Evolutionary conservation across 345 rosid species (phyloP).

Genomic region (Populus deltoides): DNA sequence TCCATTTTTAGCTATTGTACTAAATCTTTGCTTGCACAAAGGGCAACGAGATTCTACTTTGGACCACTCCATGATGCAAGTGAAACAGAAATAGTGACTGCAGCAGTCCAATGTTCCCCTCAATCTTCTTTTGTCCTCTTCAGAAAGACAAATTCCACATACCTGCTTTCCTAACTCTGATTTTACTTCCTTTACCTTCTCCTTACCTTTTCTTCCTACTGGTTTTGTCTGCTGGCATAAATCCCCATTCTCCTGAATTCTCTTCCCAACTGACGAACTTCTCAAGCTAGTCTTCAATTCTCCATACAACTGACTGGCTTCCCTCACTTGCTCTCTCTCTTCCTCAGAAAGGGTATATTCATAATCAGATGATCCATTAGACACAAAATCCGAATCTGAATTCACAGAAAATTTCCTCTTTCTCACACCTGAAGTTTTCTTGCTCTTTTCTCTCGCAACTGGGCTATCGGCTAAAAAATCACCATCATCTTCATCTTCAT

Average conservation of each 20-base stretch:
- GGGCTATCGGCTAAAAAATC: constrained; percentile 44
- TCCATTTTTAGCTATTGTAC: constrained; percentile 74
- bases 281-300: constrained; percentile 47
- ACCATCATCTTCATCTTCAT: constrained; percentile 41
- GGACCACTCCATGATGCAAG: constrained; percentile 97
- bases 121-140: constrained; percentile 80
- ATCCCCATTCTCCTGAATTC: constrained; percentile 41
- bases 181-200: constrained; percentile 63
- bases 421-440: constrained; percentile 32
- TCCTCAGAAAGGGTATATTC: constrained; percentile 92
- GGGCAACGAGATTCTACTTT: constrained; percentile 99
- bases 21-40: constrained; percentile 87
- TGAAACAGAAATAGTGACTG: constrained; percentile 90
- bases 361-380: constrained; percentile 60
- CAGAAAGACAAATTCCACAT: constrained; percentile 93
- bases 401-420: constrained; percentile 42
- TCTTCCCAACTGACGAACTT: constrained; percentile 46
- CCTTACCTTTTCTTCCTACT: constrained; percentile 57
- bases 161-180: constrained; percentile 55
- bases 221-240: constrained; percentile 40
- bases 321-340: constrained; percentile 87
- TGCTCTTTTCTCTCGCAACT: constrained; percentile 41
- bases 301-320: constrained; percentile 50
- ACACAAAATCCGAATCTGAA: constrained; percentile 73
- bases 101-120: constrained; percentile 85